Evolutionary conservation across 2,329 filamentous ascomycete species (phyloP).

Genomic region (Aspergillus floridensis): DNA sequence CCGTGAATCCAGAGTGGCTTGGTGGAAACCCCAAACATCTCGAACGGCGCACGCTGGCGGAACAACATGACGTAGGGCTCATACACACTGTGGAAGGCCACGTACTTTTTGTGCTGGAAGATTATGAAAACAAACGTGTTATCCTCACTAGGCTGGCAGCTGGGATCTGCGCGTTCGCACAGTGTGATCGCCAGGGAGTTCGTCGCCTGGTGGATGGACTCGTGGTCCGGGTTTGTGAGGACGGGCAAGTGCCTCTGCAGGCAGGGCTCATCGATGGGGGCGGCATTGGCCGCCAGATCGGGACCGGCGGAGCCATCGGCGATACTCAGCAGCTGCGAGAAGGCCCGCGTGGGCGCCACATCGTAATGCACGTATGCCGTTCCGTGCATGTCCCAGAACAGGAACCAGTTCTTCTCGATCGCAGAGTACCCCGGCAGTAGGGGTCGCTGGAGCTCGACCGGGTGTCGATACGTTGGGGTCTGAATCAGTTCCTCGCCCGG

Average conservation of each 20-base stretch:
- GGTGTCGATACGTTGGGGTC: conserved; percentile 39
- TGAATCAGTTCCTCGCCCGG: conserved; percentile 25
- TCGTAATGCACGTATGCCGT: conserved; percentile 56
- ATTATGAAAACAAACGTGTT: conserved; percentile 58
- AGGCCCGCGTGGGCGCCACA: conserved; percentile 49
- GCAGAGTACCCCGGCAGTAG: conserved; percentile 33
- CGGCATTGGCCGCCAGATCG: conserved; percentile 45
- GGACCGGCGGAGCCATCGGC: conserved; percentile 48
- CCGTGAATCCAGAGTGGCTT: conserved; percentile 58
- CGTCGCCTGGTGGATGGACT: conserved; percentile 59
- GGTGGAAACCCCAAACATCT: conserved; percentile 49
- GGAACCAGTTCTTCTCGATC: conserved; percentile 63
- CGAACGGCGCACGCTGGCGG: conserved; percentile 49
- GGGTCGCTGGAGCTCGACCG: conserved; percentile 55
- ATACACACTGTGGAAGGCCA: conserved; percentile 51
- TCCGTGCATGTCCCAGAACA: conserved; percentile 56
- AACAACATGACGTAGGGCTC: conserved; percentile 58
- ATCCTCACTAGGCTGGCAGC: conserved; percentile 41
- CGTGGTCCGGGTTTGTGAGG: conserved; percentile 23
- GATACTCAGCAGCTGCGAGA: conserved; percentile 43
- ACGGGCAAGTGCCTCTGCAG: conserved; percentile 47
- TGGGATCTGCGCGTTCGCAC: conserved; percentile 49
- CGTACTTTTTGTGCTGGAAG: conserved; percentile 55
- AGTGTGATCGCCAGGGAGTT: conserved; percentile 58
- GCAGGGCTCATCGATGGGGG: conserved; percentile 46